Percentiles rank a stretch among this genome's conserved stretches.
These are phyloP conservation scores for Plasmodium vivax DNA, from an alignment of 169 alveolate genomes.

Conservation along the genomic window DNA sequence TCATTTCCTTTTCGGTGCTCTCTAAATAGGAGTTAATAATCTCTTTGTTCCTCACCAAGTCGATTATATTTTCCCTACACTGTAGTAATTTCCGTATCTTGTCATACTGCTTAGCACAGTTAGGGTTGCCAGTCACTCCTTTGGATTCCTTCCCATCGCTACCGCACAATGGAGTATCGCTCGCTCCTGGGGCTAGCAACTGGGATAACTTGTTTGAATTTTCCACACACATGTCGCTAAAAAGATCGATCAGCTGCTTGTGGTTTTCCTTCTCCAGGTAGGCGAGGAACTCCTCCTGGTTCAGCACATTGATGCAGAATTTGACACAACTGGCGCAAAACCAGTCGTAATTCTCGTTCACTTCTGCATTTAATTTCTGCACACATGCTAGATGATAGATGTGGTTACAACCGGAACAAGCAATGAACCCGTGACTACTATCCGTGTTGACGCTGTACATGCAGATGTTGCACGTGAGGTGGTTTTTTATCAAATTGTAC, in stretches of 20 bases:
- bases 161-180: background rate
- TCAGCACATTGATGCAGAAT: constrained; percentile 41
- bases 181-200: background rate
- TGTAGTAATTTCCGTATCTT: constrained; percentile 12
- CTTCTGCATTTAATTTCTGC: constrained; percentile 34
- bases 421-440: background rate
- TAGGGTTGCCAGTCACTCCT: background rate
- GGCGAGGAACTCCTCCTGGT: constrained; percentile 40
- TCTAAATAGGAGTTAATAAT: constrained; percentile 15
- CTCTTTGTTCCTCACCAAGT: constrained; percentile 25
- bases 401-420: constrained; percentile 72
- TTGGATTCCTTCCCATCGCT: background rate
- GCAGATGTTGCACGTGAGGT: constrained; percentile 71
- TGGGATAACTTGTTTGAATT: background rate
- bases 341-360: constrained; percentile 74
- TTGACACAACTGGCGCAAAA: constrained; percentile 61
- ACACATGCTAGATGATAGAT: constrained; percentile 73
- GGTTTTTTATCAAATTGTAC: constrained; percentile 56
- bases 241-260: constrained; percentile 8
- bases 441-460: constrained; percentile 56
- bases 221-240: constrained; percentile 3
- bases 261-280: constrained; percentile 57
- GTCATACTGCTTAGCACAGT: constrained; percentile 3
- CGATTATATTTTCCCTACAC: constrained; percentile 44
- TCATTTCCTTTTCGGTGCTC: constrained; percentile 5